phyloP scores from a whole-genome alignment of 371 early-diverging fungal species.

The Choanephora cucurbitarum region DNA sequence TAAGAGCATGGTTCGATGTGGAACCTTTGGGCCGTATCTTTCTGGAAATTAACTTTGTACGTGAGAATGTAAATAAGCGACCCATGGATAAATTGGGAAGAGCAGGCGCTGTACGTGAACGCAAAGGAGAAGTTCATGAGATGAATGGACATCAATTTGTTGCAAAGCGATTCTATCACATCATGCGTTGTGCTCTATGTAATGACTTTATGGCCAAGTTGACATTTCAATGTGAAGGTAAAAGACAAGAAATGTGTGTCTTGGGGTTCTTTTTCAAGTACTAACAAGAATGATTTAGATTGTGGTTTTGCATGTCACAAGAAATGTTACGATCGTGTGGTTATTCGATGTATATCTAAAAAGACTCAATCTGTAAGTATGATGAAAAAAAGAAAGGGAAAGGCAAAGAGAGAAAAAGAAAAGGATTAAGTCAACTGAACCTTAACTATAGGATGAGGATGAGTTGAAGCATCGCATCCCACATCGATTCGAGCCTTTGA shows the following conservation, averaged over 20 bases:
- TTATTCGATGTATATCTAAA: slow-evolving; percentile 85
- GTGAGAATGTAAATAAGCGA: slow-evolving; percentile 49
- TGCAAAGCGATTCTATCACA: slow-evolving; percentile 80
- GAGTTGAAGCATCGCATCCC: slow-evolving; percentile 87
- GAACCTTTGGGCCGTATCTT: slow-evolving; percentile 90
- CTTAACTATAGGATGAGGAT: slow-evolving; percentile 45
- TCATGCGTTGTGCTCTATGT: slow-evolving; percentile 94
- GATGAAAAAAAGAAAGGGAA: too few relatives aligned
- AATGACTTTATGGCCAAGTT: slow-evolving; percentile 83
- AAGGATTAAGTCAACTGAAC: too few relatives aligned
- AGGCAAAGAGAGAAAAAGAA: too few relatives aligned
- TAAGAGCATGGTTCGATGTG: slow-evolving; percentile 84
- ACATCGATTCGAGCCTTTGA: slow-evolving; percentile 82
- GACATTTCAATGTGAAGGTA: slow-evolving; percentile 91
- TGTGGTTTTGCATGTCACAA: slow-evolving; percentile 95
- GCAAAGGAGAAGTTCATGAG: slow-evolving; percentile 70
- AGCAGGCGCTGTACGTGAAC: slow-evolving; percentile 86
- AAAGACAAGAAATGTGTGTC: neutral
- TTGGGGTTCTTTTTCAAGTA: neutral
- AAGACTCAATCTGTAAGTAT: slow-evolving; percentile 43
- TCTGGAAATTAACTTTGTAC: slow-evolving; percentile 73
- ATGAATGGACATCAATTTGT: slow-evolving; percentile 91
- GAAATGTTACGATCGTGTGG: slow-evolving; percentile 82
- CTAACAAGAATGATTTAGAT: slow-evolving; percentile 42
- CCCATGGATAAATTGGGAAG: slow-evolving; percentile 76